Percentiles rank a stretch among this genome's conserved stretches.
Conservation (phyloP, 169 alveolate genomes). For the Plasmodium falciparum region DNA sequence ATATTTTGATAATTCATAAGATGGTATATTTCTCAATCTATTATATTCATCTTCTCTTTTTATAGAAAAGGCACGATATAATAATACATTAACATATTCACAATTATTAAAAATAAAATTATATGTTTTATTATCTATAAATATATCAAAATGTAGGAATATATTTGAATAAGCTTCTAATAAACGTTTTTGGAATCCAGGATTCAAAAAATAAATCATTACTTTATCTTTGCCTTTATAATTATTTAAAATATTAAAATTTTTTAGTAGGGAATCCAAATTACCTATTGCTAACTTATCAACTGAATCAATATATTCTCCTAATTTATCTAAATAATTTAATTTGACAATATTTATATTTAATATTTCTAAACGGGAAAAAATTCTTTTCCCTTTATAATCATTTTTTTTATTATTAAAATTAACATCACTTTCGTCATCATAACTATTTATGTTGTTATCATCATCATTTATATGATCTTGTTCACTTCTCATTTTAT, state of each 20-base stretch:
- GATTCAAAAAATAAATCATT: conserved; percentile 49
- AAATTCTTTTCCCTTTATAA: neutral
- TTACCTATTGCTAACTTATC: conserved; percentile 40
- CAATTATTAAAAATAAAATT: conserved; percentile 71
- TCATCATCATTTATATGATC: neutral
- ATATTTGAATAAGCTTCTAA: conserved; percentile 62
- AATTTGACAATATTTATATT: conserved; percentile 36
- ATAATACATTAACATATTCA: conserved; percentile 45
- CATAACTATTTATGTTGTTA: neutral
- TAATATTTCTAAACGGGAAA: conserved; percentile 11
- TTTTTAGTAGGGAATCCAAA: conserved; percentile 48
- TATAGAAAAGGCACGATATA: neutral
- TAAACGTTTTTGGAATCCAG: conserved; percentile 54
- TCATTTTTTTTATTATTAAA: neutral
- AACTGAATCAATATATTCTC: conserved; percentile 37
- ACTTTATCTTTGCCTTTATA: conserved; percentile 44
- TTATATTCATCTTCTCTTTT: too few species aligned
- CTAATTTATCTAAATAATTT: conserved; percentile 50
- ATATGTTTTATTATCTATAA: conserved; percentile 51
- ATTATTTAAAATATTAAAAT: conserved; percentile 39
- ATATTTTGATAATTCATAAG: conserved; percentile 50
- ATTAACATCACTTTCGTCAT: neutral
- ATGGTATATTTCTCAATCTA: neutral
- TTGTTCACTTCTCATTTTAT: neutral
- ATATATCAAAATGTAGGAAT: conserved; percentile 51